A percentile compares a stretch with the other conserved stretches of the same genome.
Conservation (phyloP, 805 yeast species). For the Saccharomycopsis schoenii region DNA sequence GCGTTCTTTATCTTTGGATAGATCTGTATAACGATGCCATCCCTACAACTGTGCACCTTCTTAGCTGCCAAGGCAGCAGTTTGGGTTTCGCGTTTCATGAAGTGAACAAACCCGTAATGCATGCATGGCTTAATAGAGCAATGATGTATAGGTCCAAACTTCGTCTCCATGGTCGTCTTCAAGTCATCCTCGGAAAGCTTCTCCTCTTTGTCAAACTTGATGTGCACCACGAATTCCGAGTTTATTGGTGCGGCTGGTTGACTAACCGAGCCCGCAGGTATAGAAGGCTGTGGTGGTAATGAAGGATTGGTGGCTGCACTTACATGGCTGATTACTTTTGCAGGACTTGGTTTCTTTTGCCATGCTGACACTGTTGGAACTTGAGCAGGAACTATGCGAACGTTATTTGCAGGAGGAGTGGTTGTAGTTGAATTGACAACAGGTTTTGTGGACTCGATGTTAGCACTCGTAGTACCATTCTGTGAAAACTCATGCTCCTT, state of each 20-base stretch:
- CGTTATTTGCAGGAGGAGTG: background rate
- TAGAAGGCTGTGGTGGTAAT: background rate
- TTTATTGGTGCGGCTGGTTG: background rate
- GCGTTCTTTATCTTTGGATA: background rate
- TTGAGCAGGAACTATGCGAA: background rate
- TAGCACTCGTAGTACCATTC: background rate
- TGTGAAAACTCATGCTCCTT: background rate
- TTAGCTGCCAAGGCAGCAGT: background rate
- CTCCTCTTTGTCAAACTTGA: background rate
- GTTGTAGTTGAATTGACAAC: background rate
- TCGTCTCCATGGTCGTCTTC: background rate
- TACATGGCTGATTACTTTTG: background rate
- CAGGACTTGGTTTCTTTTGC: background rate
- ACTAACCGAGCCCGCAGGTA: too few species aligned
- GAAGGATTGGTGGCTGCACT: background rate
- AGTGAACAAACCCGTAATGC: constrained; percentile 1
- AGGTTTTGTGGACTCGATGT: background rate
- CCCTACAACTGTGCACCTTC: background rate
- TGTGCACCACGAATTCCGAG: background rate
- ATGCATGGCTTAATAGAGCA: background rate
- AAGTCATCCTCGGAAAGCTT: background rate
- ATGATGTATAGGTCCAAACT: background rate
- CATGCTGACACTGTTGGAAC: background rate
- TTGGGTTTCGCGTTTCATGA: background rate
- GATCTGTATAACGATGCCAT: background rate